Base-by-base conservation (phyloP, 2,329 filamentous ascomycete species). In the Dactylellina drechsleri region DNA sequence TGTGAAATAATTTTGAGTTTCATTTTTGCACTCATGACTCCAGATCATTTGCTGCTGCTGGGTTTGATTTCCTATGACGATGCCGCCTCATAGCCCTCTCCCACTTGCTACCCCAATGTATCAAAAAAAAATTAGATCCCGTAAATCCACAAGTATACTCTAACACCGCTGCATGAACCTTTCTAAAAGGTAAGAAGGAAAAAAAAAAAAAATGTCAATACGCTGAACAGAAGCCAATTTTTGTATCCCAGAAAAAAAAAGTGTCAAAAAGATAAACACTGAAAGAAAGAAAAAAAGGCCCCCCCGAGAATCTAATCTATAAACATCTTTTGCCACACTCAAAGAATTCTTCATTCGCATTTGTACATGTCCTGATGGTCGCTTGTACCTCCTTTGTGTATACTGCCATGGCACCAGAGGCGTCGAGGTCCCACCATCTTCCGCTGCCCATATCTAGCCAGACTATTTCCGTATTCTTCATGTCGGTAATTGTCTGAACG, bases 371-470 rank as follows among this genome's bases (percentile, higher is more conserved):
- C 43, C 41, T 67, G 31, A 75, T 67, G 26, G 28, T 40, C 31
- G 53, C 26, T 47, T 64, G 71, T 2, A 75, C 71, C 2, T 75
- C 71, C 41, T 68, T 75, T 1, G 71, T 75, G 36, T 75, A 75
- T 16, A 13, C 5, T n/a, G 71, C 71, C 71, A 75, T 75, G 28
- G 58, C 65, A 0, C 71, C 71, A 15, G 71, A 75, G 31, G 71
- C 71, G 52, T 75, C 71, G 5, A 75, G 43, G 43, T 75, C 71
- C 71, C 71, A 75, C 71, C 71, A 75, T 43, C 71, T 64, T 20
- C 71, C 71, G 20, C 64, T 75, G 3, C 71, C 71, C 71, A 75
- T 75, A 23, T 75, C 71, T n/a, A 75, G 15, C 71, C 71, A 75
- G 5, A 75, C 20, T 36, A 75, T 45, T 12, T 75, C 64, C 2